Base-by-base conservation (phyloP, 441 rosid species). In the Mallotus repandus region DNA sequence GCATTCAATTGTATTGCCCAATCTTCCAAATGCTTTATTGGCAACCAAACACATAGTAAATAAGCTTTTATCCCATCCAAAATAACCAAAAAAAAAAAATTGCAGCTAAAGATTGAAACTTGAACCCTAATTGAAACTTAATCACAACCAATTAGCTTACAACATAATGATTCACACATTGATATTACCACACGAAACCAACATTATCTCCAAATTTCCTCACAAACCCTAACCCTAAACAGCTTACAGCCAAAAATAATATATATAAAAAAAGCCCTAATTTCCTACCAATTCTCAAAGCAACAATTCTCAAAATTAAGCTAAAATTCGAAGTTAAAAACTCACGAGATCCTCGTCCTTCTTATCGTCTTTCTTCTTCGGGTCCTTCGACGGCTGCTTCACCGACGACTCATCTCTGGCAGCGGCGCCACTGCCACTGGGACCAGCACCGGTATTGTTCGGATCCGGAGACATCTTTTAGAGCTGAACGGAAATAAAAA, bases 261-360 rank as follows among this genome's bases (percentile, higher is more conserved):
- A 11, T 19, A 11, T 29, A 29, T 29, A 46, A 29, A 21, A 21
- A 22, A 43, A 63, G 13, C 19, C 22, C 55, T 11, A 22, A 21
- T 2, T 6, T 58, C 7, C 49, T 10, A 8, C 49, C 12, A 45
- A 45, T 45, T 45, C 7, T 45, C 12, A 45, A 2, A 45, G 49
- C 49, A 11, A 29, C 38, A 8, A 18, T 10, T 18, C n/a, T 38
- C 32, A 43, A 49, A 50, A 66, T 15, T 8, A 61, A 43, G 41
- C 16, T 41, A 63, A 21, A 43, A 32, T 8, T 46, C n/a, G 50
- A 48, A 32, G 3, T 4, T 15, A 2, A 43, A 14, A 13, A 64
- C 89, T 80, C 52, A 92, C 99, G 84, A 92, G 81, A 82, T 95
- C 99, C 61, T 92, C 98, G 2, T 92, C 97, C 80, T 92, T 94